Evolutionary conservation across 805 yeast species (phyloP), one percentile per base, ranked within the genome.

Genomic region (Wickerhamomyces bovis): DNA sequence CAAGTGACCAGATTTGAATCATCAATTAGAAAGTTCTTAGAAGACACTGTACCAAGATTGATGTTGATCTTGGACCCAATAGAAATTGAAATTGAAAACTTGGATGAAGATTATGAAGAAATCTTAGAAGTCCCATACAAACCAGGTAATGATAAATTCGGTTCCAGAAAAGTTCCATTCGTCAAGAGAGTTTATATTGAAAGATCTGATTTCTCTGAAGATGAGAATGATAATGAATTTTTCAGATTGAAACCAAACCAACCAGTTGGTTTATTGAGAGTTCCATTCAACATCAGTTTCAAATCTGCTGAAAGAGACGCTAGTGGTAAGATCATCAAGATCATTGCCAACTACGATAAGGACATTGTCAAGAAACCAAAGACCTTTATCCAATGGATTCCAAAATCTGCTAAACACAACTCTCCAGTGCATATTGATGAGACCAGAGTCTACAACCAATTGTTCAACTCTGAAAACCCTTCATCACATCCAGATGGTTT

Each of bases 381-480:
- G 78, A 90, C 99, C 10, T 94, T 75, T 64, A 89, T 94, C 61
- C 99, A 94, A 70, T 94, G 99, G 99, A 82, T 94, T 44, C 95
- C 97, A 44, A 80, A 80, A 52, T 72, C 82, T 20, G 69, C 71
- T 28, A 76, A 77, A 50, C 71, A 78, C 57, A 69, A 71, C 38
- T 81, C 89, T 10, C 90, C 92, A 4, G 72, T 85, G 41, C 67
- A 67, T 45, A 65, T 94, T 47, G 66, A 74, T 26, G 95, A 94
- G 68, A 85, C 90, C 22, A 81, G 98, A 68, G 75, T 88, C 52
- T 89, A 92, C 70, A 86, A 88, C 62, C 92, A 81, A 64, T 72
- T 94, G 54, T 94, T 94, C 77, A 79, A 81, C 52, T 82, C 92
- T 44, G 98, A 94, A 60, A 94, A 92, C 63, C 99, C 99, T 39